These are phyloP conservation scores for Collybia nuda DNA, from an alignment of 768 basidiomycete genomes.

Conservation along the genomic window DNA sequence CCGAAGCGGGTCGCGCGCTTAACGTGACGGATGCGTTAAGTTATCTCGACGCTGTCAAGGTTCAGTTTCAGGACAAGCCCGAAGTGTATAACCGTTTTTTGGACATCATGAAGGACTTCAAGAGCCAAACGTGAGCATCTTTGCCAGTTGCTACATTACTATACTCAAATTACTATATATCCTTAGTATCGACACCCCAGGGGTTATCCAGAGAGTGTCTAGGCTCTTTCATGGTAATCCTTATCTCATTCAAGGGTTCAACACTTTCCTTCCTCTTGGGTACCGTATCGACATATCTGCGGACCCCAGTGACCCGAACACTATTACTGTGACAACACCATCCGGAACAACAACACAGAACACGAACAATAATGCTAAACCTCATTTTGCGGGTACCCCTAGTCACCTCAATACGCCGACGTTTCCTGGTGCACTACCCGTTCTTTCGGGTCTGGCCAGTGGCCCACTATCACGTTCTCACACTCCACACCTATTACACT, in stretches of 20 bases:
- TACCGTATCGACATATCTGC: slow-evolving; percentile 88
- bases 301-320: slow-evolving; percentile 68
- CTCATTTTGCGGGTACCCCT: slow-evolving; percentile 25
- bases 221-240: slow-evolving; percentile 90
- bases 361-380: slow-evolving; percentile 35
- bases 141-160: slow-evolving; percentile 11
- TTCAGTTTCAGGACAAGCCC: slow-evolving; percentile 85
- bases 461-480: slow-evolving; percentile 53
- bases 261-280: slow-evolving; percentile 93
- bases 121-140: slow-evolving; percentile 82
- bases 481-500: slow-evolving; percentile 49
- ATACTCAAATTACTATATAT: slow-evolving; percentile 13
- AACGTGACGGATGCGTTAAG: slow-evolving; percentile 93
- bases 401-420: slow-evolving; percentile 29
- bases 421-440: slow-evolving; percentile 29
- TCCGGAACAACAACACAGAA: slow-evolving; percentile 69
- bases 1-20: slow-evolving; percentile 59
- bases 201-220: slow-evolving; percentile 94
- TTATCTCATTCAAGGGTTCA: slow-evolving; percentile 92
- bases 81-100: slow-evolving; percentile 94
- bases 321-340: slow-evolving; percentile 82
- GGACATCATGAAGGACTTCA: slow-evolving; percentile 99
- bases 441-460: slow-evolving; percentile 27
- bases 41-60: slow-evolving; percentile 93
- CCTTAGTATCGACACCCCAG: slow-evolving; percentile 91